A percentile compares a stretch with the other conserved stretches of the same genome.
phyloP scores from a whole-genome alignment of 2,329 filamentous ascomycete genomes.

The Ceratocystis harringtonii region DNA sequence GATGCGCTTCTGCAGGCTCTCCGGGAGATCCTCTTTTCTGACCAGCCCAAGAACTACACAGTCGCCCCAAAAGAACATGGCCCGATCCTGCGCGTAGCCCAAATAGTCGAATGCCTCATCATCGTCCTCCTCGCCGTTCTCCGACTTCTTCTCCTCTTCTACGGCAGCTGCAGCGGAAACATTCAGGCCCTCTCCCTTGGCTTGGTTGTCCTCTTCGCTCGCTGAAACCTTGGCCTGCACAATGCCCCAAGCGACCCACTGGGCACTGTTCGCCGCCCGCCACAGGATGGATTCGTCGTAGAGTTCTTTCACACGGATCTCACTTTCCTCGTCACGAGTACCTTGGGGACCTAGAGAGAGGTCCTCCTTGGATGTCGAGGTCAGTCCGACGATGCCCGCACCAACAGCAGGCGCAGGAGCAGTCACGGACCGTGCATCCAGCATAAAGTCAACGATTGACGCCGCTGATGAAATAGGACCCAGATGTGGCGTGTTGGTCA shows the following conservation, averaged over 20 bases:
- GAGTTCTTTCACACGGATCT: constrained; percentile 53
- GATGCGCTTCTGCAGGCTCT: constrained; percentile 44
- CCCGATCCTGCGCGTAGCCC: constrained; percentile 76
- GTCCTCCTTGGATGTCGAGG: constrained; percentile 37
- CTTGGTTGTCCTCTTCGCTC: constrained; percentile 20
- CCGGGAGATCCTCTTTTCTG: constrained; percentile 59
- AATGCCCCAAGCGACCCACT: constrained; percentile 94
- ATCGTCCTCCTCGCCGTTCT: constrained; percentile 27
- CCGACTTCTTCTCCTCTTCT: constrained; percentile 18
- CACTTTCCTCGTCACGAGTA: constrained; percentile 46
- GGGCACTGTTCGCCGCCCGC: constrained; percentile 73
- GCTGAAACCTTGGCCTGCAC: constrained; percentile 68
- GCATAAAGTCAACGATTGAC: constrained; percentile 57
- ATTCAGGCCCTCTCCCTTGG: neutral
- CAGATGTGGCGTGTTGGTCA: constrained; percentile 26
- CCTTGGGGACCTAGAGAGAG: constrained; percentile 25
- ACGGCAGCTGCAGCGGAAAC: constrained; percentile 5
- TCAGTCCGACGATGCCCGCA: constrained; percentile 30
- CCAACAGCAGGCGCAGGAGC: constrained; percentile 21
- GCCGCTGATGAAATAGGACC: constrained; percentile 29
- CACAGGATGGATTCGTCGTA: constrained; percentile 69
- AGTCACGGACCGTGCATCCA: constrained; percentile 53
- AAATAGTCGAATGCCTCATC: constrained; percentile 80
- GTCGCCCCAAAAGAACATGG: constrained; percentile 91
- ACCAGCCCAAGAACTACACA: constrained; percentile 63